These are phyloP conservation scores for Xylaria grammica DNA, from an alignment of 495 filamentous ascomycete genomes.

Conservation along the genomic window DNA sequence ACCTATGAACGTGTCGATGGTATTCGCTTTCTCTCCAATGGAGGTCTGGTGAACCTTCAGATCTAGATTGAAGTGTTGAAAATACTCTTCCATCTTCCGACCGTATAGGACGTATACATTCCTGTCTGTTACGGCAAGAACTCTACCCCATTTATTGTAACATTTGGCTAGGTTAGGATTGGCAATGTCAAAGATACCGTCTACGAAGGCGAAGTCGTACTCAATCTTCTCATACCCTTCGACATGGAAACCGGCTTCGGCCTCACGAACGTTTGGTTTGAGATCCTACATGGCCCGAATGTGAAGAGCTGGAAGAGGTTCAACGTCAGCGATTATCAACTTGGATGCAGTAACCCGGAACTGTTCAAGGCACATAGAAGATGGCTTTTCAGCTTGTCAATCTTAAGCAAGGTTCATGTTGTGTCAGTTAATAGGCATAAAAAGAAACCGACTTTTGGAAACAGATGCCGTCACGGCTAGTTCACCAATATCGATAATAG, in stretches of 20 bases:
- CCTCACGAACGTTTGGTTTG: conserved; percentile 61
- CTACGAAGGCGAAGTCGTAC: conserved; percentile 70
- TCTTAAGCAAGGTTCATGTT: not conserved
- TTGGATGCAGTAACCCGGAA: not conserved
- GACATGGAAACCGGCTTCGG: conserved; percentile 62
- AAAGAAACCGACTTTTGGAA: not conserved
- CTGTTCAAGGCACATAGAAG: not conserved
- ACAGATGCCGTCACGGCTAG: conserved; percentile 16
- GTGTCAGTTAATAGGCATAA: not conserved
- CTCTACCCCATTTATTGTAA: conserved; percentile 62
- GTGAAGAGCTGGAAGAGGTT: not conserved
- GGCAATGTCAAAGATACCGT: conserved; percentile 61
- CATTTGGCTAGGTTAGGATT: conserved; percentile 60
- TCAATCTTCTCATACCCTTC: conserved; percentile 70
- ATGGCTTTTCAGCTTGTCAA: not conserved
- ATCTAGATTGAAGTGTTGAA: conserved; percentile 56
- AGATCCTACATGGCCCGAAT: conserved; percentile 62
- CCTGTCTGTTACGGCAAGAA: conserved; percentile 64
- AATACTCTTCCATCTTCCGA: conserved; percentile 62
- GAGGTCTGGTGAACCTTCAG: conserved; percentile 66
- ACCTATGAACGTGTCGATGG: conserved; percentile 61
- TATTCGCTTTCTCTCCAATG: conserved; percentile 70
- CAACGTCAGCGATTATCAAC: not conserved
- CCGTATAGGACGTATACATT: conserved; percentile 67
- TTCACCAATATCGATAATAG: not conserved